Evolutionary conservation across 2,329 filamentous ascomycete genomes (phyloP), one percentile per base, ranked within the genome.

Genomic region (Colletotrichum caudatum): DNA sequence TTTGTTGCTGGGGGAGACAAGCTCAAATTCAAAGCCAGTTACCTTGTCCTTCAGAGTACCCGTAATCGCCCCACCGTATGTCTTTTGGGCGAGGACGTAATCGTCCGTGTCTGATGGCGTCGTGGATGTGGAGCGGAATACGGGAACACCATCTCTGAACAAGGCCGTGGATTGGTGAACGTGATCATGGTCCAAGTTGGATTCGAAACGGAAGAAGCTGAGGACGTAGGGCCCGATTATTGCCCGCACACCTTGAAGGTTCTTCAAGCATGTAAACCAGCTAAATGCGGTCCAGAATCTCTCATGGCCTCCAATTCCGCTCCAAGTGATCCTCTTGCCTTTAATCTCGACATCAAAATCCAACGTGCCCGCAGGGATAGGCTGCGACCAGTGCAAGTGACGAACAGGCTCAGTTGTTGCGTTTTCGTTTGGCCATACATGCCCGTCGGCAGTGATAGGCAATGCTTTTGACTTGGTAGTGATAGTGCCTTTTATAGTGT

Each of bases 21-120:
- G 60, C n/a, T 53, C 60, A 8, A 63, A 23, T n/a, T 63, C 46
- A 8, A 53, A 53, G 0, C 60, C 60, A 0, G 60, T 63, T 2
- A 53, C 46, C 9, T 53, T 63, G 3, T 75, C 71, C 39, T 75
- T 69, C 1, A 76, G 68, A 16, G 57, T 73, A 20, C 71, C 70
- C 12, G 75, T 75, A 4, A 74, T 66, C 12, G 46, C 44, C 1
- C 74, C 74, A 0, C 66, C 71, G 3, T 75, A 75, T 1, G 71
- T 74, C 14, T 75, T 75, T 3, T 48, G 62, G 6, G 72, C 51
- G n/a, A 65, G 53, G 1, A 65, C 51, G 63, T 58, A 65, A 5
- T 65, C 63, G 12, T 65, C 53, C 14, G 41, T 65, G 37, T 56
- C 63, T 6, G 63, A 65, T 1, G 41, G 63, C 1, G 5, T 33